Conservation (phyloP, 768 basidiomycete species). For the Coprinopsis marcescibilis region DNA sequence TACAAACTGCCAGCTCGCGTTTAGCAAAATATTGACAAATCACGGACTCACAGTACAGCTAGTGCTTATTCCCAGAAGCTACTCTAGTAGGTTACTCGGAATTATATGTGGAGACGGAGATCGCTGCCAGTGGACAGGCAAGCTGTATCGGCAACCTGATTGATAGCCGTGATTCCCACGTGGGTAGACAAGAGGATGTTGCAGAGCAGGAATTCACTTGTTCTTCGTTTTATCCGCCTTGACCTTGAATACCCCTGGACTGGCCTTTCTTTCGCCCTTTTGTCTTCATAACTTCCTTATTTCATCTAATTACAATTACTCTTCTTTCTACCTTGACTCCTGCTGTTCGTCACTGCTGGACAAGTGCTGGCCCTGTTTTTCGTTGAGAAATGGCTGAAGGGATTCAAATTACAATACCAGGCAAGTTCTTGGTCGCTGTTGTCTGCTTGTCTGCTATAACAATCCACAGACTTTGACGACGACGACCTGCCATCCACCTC, state of each 20-base stretch:
- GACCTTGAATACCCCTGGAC: background rate
- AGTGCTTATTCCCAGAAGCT: too few species aligned
- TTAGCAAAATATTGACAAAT: too few species aligned
- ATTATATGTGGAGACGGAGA: too few species aligned
- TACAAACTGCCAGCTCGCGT: too few species aligned
- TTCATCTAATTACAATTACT: background rate
- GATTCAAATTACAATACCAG: conserved; percentile 64
- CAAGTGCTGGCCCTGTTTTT: conserved; percentile 3
- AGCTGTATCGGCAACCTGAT: too few species aligned
- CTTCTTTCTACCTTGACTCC: background rate
- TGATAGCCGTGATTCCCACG: too few species aligned
- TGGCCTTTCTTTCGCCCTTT: background rate
- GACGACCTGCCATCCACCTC: conserved; percentile 59
- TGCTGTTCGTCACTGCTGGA: conserved; percentile 1
- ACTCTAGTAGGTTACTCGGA: too few species aligned
- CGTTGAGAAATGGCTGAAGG: conserved; percentile 37
- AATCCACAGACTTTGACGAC: conserved; percentile 65
- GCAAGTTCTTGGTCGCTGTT: conserved; percentile 30
- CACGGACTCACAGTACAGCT: too few species aligned
- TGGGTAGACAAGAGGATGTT: too few species aligned
- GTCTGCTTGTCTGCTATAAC: too few species aligned
- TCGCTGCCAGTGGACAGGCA: too few species aligned
- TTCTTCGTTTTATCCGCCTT: background rate
- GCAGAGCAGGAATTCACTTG: too few species aligned
- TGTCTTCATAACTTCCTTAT: background rate